Evolutionary conservation across 176 grass and related monocot genomes (phyloP), one percentile per base, ranked within the genome.

Genomic region (Aechmea fasciata): DNA sequence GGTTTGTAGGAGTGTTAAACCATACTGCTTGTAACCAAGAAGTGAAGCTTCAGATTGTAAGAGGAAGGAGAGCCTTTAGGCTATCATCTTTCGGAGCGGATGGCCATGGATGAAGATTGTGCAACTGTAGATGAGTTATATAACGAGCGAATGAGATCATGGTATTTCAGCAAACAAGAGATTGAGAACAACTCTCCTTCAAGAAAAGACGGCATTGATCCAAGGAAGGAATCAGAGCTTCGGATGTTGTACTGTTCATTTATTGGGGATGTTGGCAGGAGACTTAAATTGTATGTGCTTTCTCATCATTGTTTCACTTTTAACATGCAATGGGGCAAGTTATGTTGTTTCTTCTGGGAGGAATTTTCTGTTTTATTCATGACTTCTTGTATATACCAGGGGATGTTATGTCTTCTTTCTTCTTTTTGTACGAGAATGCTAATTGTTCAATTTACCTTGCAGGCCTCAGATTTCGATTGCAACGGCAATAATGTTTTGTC

Each of bases 201-300:
- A 50, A 77, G 87, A 64, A 77, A 70, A 77, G 91, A 96, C 73
- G 87, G 91, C 47, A 91, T 96, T 71, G 75, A 76, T 53, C 23
- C 28, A 29, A 78, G 13, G 63, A 82, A 81, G 18, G 91, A 96
- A 66, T 84, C 79, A 49, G 76, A 91, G 75, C 68, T 83, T 67
- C 82, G 82, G 51, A 73, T 70, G 12, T 79, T 79, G 70, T 96
- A 91, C 73, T 91, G 91, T 73, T 78, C 75, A 69, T 96, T 96
- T 70, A 75, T 96, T 81, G 69, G 82, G 26, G 82, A 83, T 73
- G 67, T 96, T 66, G 83, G 82, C 75, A 70, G 81, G 29, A 82
- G 73, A 61, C 87, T 96, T n/a, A 87, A 83, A 85, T 64, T 91
- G 83, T 88, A 88, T 1, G 53, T 64, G 53, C 63, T 78, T 73